Evolutionary conservation across 2,329 filamentous ascomycete species (phyloP), one percentile per base, ranked within the genome.

Genomic region (Pseudomassariella vexata): DNA sequence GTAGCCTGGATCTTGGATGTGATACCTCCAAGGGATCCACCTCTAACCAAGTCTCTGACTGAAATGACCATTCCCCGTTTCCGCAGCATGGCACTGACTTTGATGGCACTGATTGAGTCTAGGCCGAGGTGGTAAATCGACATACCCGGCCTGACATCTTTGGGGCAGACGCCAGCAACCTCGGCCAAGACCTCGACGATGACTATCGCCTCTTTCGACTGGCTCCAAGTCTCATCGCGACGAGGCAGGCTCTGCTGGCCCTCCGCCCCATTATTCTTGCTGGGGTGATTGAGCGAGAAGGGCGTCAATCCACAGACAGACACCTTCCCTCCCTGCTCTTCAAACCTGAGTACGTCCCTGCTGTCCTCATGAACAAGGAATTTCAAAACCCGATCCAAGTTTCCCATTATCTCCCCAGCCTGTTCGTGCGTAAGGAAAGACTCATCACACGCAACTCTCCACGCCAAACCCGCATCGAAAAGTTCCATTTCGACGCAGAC

Each of bases 21-120:
- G 68, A 94, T 87, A 2, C 77, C 70, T 2, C 59, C 50, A 15
- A 94, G 66, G 0, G 76, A 86, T 4, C 70, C 65, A 2, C 79
- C 76, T 37, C 65, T 74, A 3, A 94, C 60, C 47, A 95, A 75
- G 23, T 85, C 75, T 24, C 82, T 79, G 3, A 90, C 82, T 20
- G 70, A 69, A 1, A 94, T 55, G 9, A 61, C 56, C 6, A 95
- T 57, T 0, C 68, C 73, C 24, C 68, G 59, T 43, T 74, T 82
- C 24, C 76, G 78, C 4, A 95, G 62, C 6, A 88, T 63, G 0
- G 81, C 73, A 7, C 79, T 77, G 4, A 88, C 78, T 48, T 92
- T 94, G 61, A 95, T 92, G 2, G 87, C 82, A 41, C 82, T 90
- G 54, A 95, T 94, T 0, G 89, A 95, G 53, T 95, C 89, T 2